Evolutionary conservation across 164 flowering plant genomes (phyloP).

Genomic region (Amborella trichopoda): DNA sequence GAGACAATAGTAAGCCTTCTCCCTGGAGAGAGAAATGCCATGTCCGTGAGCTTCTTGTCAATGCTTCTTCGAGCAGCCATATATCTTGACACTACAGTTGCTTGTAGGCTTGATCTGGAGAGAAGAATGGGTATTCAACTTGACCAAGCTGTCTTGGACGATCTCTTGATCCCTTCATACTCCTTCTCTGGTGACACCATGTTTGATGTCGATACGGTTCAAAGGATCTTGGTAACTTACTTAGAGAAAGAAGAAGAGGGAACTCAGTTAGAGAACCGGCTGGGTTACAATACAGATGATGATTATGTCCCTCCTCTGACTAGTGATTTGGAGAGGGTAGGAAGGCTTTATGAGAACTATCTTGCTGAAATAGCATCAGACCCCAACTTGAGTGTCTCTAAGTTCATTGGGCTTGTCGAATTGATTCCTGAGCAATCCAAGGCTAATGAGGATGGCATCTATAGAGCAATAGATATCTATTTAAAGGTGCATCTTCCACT

Average conservation of each 20-base stretch:
- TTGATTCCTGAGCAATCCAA: slow-evolving; percentile 71
- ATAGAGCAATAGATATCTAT: slow-evolving; percentile 89
- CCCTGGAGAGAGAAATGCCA: slow-evolving; percentile 67
- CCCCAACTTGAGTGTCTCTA: slow-evolving; percentile 43
- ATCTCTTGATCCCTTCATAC: slow-evolving; percentile 79
- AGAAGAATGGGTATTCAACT: slow-evolving; percentile 69
- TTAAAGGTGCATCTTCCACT: slow-evolving; percentile 45
- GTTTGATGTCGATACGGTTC: slow-evolving; percentile 80
- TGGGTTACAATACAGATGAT: slow-evolving; percentile 24
- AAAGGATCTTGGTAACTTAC: slow-evolving; percentile 59
- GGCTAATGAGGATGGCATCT: slow-evolving; percentile 81
- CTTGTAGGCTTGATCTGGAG: slow-evolving; percentile 90
- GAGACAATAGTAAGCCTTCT: slow-evolving; percentile 87
- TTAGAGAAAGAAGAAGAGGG: slow-evolving; percentile 47
- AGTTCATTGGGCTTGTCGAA: slow-evolving; percentile 62
- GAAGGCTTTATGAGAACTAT: slow-evolving; percentile 76
- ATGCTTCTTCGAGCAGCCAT: slow-evolving; percentile 76
- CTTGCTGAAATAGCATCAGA: slow-evolving; percentile 92
- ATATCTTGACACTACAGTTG: slow-evolving; percentile 73
- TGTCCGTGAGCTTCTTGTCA: slow-evolving; percentile 83
- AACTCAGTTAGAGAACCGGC: no score
- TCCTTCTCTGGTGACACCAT: slow-evolving; percentile 63
- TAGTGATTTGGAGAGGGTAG: slow-evolving; percentile 57
- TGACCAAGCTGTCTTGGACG: slow-evolving; percentile 76
- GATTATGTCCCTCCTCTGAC: slow-evolving; percentile 33